These are phyloP conservation scores for Schizophyllum commune DNA, from an alignment of 1,284 basidiomycete species.

Conservation along the genomic window DNA sequence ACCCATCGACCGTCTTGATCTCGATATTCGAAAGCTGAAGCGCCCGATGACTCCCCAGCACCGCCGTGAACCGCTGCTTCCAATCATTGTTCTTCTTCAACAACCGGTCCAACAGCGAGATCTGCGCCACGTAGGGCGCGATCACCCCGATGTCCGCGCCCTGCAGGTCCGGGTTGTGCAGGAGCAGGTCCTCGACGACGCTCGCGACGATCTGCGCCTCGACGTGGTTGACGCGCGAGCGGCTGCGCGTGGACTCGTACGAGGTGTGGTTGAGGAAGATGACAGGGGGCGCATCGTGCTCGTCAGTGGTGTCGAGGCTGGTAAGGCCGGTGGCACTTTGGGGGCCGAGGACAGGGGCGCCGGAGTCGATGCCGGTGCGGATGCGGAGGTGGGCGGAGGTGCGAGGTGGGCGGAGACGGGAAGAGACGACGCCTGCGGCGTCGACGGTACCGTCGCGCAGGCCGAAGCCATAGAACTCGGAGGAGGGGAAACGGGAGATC, in stretches of 20 bases:
- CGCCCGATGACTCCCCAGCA: constrained; percentile 59
- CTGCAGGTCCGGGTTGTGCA: constrained; percentile 60
- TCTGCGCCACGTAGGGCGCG: constrained; percentile 81
- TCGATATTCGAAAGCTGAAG: constrained; percentile 62
- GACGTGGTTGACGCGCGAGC: constrained; percentile 65
- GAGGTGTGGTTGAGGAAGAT: constrained; percentile 76
- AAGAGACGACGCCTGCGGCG: constrained; percentile 41
- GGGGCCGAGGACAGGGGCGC: neutral
- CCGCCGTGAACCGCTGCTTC: constrained; percentile 41
- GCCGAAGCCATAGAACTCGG: constrained; percentile 71
- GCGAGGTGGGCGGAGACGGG: constrained; percentile 49
- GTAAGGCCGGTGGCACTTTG: constrained; percentile 2
- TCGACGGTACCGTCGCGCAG: constrained; percentile 71
- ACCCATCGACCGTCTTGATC: constrained; percentile 87
- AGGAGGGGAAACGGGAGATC: constrained; percentile 81
- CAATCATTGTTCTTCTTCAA: constrained; percentile 48
- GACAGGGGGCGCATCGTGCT: constrained; percentile 38
- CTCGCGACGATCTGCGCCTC: constrained; percentile 76
- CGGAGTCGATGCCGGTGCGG: constrained; percentile 12
- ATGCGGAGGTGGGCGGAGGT: constrained; percentile 40
- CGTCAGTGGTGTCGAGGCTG: neutral
- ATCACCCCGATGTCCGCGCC: constrained; percentile 82
- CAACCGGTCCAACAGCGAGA: constrained; percentile 58
- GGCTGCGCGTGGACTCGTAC: constrained; percentile 55
- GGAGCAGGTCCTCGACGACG: constrained; percentile 71